Evolutionary conservation across 176 grass and related monocot genomes (phyloP).

Genomic region (Oryza meyeriana): DNA sequence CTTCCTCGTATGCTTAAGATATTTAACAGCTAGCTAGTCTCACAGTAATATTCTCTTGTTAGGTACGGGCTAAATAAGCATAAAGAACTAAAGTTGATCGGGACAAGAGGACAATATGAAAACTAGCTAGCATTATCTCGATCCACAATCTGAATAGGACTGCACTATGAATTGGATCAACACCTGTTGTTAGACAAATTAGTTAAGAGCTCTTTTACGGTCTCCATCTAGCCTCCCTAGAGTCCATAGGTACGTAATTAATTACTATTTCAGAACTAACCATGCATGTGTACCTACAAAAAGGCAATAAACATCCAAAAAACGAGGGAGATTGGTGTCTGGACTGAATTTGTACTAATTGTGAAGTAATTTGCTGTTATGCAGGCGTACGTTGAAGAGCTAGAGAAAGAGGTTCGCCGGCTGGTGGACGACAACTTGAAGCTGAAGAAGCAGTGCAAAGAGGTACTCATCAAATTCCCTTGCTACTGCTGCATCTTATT

Average conservation of each 20-base stretch:
- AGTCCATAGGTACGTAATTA: neutral
- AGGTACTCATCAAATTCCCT: constrained; percentile 24
- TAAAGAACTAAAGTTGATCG: neutral
- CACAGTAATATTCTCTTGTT: neutral
- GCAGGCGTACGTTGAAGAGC: constrained; percentile 55
- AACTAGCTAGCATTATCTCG: neutral
- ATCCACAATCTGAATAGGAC: neutral
- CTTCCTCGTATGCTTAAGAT: neutral
- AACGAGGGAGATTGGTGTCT: neutral
- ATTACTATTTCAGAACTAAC: neutral
- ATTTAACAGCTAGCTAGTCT: neutral
- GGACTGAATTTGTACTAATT: neutral
- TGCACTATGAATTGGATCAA: neutral
- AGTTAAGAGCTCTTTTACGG: neutral
- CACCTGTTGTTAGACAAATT: neutral
- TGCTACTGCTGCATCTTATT: too few relatives aligned
- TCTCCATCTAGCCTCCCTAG: neutral
- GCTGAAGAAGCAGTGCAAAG: constrained; percentile 58
- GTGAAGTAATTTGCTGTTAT: neutral
- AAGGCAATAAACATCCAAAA: neutral
- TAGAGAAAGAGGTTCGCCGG: constrained; percentile 49
- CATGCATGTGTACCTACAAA: neutral
- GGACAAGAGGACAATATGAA: neutral
- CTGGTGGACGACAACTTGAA: constrained; percentile 55
- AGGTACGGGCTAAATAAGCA: neutral